A percentile compares a stretch with the other conserved stretches of the same genome.
These are phyloP conservation scores for Gypsophila paniculata DNA, from an alignment of 179 eudicot genomes.

Conservation along the genomic window DNA sequence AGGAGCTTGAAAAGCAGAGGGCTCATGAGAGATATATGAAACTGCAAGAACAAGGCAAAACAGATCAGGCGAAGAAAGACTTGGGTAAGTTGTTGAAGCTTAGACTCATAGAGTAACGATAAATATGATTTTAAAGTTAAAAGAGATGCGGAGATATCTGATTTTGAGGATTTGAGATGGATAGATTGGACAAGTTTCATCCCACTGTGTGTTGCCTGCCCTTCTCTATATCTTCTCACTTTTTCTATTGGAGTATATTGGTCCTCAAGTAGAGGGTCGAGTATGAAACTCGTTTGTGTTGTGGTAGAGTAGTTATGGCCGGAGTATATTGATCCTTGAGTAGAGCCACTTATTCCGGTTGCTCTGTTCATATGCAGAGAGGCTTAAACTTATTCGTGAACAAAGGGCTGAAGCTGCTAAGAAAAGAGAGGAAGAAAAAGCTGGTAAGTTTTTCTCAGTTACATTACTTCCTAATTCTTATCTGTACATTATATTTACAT, in stretches of 20 bases:
- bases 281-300: not conserved
- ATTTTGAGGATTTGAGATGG: not conserved
- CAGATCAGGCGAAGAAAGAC: conserved; percentile 83
- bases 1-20: conserved; percentile 73
- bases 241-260: not conserved
- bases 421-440: conserved; percentile 83
- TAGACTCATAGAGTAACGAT: not conserved
- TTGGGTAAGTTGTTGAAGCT: conserved; percentile 41
- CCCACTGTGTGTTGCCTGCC: no score
- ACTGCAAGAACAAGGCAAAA: conserved; percentile 85
- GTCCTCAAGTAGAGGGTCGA: not conserved
- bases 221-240: not conserved
- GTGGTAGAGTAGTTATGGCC: not conserved
- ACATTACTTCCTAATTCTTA: no score
- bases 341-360: not conserved
- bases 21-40: conserved; percentile 85
- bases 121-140: not conserved
- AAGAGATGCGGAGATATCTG: not conserved
- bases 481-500: no score
- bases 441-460: conserved; percentile 39
- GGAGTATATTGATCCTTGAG: not conserved
- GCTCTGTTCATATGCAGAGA: conserved; percentile 43
- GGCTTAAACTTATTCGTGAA: conserved; percentile 71
- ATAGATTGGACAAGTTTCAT: not conserved
- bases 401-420: conserved; percentile 89